Base-by-base conservation (phyloP, 2,329 filamentous ascomycete species). In the Apiospora phragmitis region DNA sequence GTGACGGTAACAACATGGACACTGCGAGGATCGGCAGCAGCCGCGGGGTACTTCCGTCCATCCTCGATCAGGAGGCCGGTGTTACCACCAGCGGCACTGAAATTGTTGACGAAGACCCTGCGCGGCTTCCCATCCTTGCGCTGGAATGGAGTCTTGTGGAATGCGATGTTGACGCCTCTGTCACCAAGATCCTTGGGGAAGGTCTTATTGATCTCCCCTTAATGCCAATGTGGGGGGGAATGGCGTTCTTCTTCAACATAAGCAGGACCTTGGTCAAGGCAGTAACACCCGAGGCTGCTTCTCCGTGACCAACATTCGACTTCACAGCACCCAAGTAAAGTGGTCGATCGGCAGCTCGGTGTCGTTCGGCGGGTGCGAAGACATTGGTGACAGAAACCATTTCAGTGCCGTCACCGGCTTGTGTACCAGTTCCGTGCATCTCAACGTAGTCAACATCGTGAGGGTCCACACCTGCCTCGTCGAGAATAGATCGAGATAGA, bases 341-440 rank as follows among this genome's bases (percentile, higher is more conserved):
- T 0, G 89, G 87, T n/a, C 85, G 80, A 68, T 87, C 81, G 0
- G 79, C 78, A 1, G 85, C 79, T 35, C 85, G 81, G 73, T 86
- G 84, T 24, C 83, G 81, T 35, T 84, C 78, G 0, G 82, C 81
- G 6, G 86, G 85, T 0, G 86, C 85, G 73, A 85, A 88, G 8
- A 85, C 82, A 67, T 84, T 81, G 3, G 90, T 89, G 67, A 97
- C 92, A 0, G 92, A 94, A 0, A 89, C 85, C 91, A 95, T 95
- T 79, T 97, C 94, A 4, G 90, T 92, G 9, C 90, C 91, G 77
- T 97, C 94, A 72, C 93, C 94, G 42, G 92, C 93, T 80, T 96
- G 93, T 0, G 93, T 97, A 42, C 94, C 94, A 3, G 94, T 97
- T 18, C 93, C 94, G 79, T 97, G 94, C 91, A 96, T 94, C 81